A percentile compares a stretch with the other conserved stretches of the same genome.
Evolutionary conservation across 768 basidiomycete genomes (phyloP).

Genomic region (Kwoniella europaea): DNA sequence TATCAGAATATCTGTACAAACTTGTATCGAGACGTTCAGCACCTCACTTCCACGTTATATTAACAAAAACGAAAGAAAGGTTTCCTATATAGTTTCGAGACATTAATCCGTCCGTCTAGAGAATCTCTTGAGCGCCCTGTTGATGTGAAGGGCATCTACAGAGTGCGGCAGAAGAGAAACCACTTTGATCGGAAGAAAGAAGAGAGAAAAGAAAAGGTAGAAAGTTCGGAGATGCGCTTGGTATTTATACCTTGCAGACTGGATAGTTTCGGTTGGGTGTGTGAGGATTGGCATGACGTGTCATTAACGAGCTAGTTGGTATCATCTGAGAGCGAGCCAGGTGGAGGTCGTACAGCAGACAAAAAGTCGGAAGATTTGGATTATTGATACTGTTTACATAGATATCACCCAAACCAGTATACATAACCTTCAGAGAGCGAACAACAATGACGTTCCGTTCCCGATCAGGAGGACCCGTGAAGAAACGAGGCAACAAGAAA

Average conservation of each 20-base stretch:
- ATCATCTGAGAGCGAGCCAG: not conserved
- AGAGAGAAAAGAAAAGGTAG: conserved; percentile 16
- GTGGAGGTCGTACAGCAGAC: conserved; percentile 5
- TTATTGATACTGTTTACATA: no score
- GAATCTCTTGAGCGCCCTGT: conserved; percentile 29
- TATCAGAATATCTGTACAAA: conserved; percentile 4
- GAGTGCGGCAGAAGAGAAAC: conserved; percentile 33
- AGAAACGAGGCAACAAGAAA: conserved; percentile 22
- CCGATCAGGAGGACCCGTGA: conserved; percentile 41
- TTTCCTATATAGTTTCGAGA: conserved; percentile 53
- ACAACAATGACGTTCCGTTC: conserved; percentile 48
- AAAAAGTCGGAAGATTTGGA: conserved; percentile 10
- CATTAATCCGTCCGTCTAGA: conserved; percentile 57
- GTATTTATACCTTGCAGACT: not conserved
- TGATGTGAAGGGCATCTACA: conserved; percentile 7
- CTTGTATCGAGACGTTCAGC: conserved; percentile 41
- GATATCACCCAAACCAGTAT: not conserved
- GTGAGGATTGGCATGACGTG: not conserved
- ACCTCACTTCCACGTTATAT: conserved; percentile 23
- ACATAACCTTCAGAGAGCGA: not conserved
- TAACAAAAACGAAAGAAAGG: conserved; percentile 23
- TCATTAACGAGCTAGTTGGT: not conserved
- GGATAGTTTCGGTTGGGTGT: not conserved
- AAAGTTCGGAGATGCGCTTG: not conserved
- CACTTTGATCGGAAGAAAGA: conserved; percentile 28